These are phyloP conservation scores for Chrysopogon serrulatus DNA, from an alignment of 176 grass and related monocot species.

Conservation along the genomic window DNA sequence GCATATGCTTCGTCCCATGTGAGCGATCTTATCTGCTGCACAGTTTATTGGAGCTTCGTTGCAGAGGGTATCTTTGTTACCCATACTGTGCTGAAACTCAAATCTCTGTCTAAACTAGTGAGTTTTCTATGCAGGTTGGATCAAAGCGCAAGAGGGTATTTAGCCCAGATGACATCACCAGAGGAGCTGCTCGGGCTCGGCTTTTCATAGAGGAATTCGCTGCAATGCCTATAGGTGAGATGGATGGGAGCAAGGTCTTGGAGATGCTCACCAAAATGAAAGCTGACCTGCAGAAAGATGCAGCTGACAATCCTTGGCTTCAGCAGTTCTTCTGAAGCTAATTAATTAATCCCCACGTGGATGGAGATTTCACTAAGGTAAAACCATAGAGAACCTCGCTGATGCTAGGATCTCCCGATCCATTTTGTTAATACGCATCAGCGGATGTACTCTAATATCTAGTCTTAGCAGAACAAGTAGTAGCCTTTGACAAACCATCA, in stretches of 20 bases:
- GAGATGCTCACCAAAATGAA: conserved; percentile 45
- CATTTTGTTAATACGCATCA: conserved; percentile 30
- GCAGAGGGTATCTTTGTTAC: neutral
- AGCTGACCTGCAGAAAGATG: conserved; percentile 67
- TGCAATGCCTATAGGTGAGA: conserved; percentile 57
- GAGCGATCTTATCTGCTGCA: neutral
- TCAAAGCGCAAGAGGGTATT: conserved; percentile 68
- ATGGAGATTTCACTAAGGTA: neutral
- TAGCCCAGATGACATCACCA: conserved; percentile 71
- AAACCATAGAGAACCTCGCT: neutral
- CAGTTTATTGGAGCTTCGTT: neutral
- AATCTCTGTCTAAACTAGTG: neutral
- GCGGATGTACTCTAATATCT: neutral
- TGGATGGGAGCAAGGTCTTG: conserved; percentile 50
- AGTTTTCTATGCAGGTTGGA: conserved; percentile 43
- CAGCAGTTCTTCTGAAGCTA: conserved; percentile 68
- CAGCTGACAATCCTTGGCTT: conserved; percentile 72
- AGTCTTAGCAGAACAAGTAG: conserved; percentile 7
- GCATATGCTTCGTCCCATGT: neutral
- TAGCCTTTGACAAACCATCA: neutral
- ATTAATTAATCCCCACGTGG: neutral
- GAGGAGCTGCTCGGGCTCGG: conserved; percentile 65
- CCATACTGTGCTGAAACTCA: neutral
- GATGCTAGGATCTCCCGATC: conserved; percentile 25
- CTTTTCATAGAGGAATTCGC: conserved; percentile 68